Base-by-base conservation (phyloP, 129 eudicot genomes). In the Artemisia argyi region DNA sequence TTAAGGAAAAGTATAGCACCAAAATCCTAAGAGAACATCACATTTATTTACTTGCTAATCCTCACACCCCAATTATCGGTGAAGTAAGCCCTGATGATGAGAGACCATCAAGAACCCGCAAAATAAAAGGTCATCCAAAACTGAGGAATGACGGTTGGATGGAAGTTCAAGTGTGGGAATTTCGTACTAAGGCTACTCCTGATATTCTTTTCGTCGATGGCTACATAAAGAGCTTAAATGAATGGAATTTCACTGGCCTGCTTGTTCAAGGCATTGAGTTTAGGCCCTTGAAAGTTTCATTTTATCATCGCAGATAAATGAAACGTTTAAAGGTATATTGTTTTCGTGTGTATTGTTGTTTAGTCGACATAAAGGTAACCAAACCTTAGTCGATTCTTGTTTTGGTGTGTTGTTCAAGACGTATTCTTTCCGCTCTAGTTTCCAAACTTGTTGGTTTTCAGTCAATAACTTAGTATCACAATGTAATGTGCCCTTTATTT, bases 121-220 rank as follows among this genome's bases (percentile, higher is more conserved):
- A 16, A 60, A 60, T 72, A 72, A 60, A 72, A 72, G 76, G 76
- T 11, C 68, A 72, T 72, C 60, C 76, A 15, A 72, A 49, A 60
- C 59, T 72, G 16, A 60, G 76, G 59, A 30, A 72, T 48, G 76
- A 72, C 44, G 76, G 76, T 72, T 72, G 76, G 76, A 72, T 59
- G 76, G 76, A 72, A 24, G 50, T 72, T 59, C 56, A 47, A 47
- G 24, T 72, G 17, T 72, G 67, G 58, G 58, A 58, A 14, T 58
- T 72, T 2, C 16, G 0, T 0, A 11, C 17, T 19, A 8, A 2
- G 22, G 0, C 1, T n/a, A n/a, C 5, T 9, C 5, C 1, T 68
- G 2, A 15, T 7, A 8, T 5, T n/a, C 30, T 26, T 5, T 53
- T 10, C 30, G 14, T 8, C 51, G 7, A 19, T 53, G 63, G 65